Base-by-base conservation (phyloP, 129 eudicot species). In the Sambucus nigra region DNA sequence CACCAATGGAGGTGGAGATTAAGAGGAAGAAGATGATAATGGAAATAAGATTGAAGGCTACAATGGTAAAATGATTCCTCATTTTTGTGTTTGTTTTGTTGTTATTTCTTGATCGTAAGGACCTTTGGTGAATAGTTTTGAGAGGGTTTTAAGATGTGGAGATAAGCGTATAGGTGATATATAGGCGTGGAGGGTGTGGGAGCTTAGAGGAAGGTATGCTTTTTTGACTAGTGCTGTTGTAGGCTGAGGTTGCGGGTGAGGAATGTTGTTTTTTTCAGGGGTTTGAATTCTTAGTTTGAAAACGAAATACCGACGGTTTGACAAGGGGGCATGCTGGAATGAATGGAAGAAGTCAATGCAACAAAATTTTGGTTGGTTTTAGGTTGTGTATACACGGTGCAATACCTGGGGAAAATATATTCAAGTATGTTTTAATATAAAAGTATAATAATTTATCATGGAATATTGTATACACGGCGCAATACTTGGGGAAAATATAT, bases 11-110 rank as follows among this genome's bases (percentile, higher is more conserved):
- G 14, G 13, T 27, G 7, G 59, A 54, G 4, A 54, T 12, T 15
- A 54, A 29, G 20, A 54, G 45, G 17, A 54, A 31, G 25, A 54
- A 32, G 10, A 54, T 28, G 24, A 29, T 23, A 29, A 54, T 16
- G 16, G 4, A 54, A 4, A 54, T 17, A 25, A 39, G 24, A 7
- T 54, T 54, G 5, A 51, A n/a, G 3, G 59, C 59, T 44, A 31
- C 7, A 0, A 54, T 8, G 3, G 19, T 15, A 29, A 39, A 29
- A 28, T 25, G n/a, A 26, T 35, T 12, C 42, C 42, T 35, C 42
- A 35, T 35, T 35, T 29, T 29, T 29, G 35, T 29, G 35, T 29
- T n/a, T n/a, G n/a, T n/a, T n/a, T n/a, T n/a, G 35, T 29, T 29
- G 42, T 2, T 35, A 35, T 35, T 35, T 12, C 13, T 12, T 35